phyloP scores from a whole-genome alignment of 768 basidiomycete species.

The Sistotremastrum niveocremeum region DNA sequence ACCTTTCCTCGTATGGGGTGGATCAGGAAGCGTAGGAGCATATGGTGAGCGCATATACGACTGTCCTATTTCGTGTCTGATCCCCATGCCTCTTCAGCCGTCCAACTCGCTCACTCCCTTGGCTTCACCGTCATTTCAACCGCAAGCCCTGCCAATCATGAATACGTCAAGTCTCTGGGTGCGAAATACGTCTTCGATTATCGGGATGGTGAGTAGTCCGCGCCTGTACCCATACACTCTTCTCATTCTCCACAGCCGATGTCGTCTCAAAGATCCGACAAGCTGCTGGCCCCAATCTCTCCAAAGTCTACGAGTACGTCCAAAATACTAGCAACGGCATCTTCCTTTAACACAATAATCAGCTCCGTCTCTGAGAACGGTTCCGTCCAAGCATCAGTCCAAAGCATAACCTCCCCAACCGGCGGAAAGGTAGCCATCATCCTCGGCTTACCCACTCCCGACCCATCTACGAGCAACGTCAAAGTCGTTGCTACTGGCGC shows the following conservation, averaged over 20 bases:
- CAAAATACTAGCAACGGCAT: not conserved
- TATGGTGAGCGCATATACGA: conserved; percentile 12
- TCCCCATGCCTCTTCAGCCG: conserved; percentile 1
- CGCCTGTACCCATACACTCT: no score
- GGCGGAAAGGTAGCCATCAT: not conserved
- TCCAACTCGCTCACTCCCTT: conserved; percentile 25
- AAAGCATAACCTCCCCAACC: conserved; percentile 1
- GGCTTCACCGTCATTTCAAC: conserved; percentile 27
- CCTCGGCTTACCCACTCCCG: not conserved
- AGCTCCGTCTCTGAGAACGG: conserved; percentile 8
- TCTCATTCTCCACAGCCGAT: conserved; percentile 1
- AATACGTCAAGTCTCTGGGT: conserved; percentile 27
- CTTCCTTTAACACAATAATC: not conserved
- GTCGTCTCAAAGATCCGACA: conserved; percentile 4
- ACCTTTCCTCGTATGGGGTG: conserved; percentile 33
- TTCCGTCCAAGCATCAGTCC: conserved; percentile 3
- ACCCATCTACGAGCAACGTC: not conserved
- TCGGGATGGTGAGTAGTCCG: not conserved
- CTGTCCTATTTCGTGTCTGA: no score
- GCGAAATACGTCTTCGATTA: conserved; percentile 30
- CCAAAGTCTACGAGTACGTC: conserved; percentile 8
- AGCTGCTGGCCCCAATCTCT: conserved; percentile 4
- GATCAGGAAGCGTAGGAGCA: conserved; percentile 26
- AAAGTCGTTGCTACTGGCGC: conserved; percentile 3
- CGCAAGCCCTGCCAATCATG: conserved; percentile 26